These are phyloP conservation scores for Aspergillus heteromorphus DNA, from an alignment of 495 filamentous ascomycete genomes.

Conservation along the genomic window DNA sequence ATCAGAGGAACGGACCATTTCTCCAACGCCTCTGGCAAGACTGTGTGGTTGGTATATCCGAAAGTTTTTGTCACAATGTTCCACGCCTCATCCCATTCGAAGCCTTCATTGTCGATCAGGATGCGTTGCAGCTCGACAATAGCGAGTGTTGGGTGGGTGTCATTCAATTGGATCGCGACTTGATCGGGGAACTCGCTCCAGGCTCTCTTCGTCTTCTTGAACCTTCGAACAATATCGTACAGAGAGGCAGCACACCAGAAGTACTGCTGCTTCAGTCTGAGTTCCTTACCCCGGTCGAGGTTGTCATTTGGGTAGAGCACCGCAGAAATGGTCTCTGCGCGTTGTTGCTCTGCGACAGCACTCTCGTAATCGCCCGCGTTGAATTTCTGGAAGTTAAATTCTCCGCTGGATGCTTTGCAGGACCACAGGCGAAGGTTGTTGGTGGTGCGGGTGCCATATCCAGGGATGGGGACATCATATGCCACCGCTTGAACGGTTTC, in stretches of 20 bases:
- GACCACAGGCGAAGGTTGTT: conserved; percentile 98
- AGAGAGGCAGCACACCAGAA: conserved; percentile 99
- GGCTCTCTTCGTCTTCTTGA: conserved; percentile 90
- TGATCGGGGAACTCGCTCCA: conserved; percentile 94
- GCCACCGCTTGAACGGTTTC: conserved; percentile 91
- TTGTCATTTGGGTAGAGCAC: conserved; percentile 98
- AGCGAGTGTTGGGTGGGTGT: conserved; percentile 94
- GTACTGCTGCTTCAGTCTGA: conserved; percentile 97
- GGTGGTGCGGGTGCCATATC: conserved; percentile 80
- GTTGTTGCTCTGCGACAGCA: conserved; percentile 92
- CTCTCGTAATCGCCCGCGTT: conserved; percentile 97
- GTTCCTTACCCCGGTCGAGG: conserved; percentile 91
- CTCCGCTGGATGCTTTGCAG: conserved; percentile 91
- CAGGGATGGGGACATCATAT: conserved; percentile 92
- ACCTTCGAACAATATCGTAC: conserved; percentile 90
- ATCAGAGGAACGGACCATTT: conserved; percentile 96
- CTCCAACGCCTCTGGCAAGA: conserved; percentile 92
- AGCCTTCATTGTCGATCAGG: conserved; percentile 78
- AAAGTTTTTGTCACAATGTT: conserved; percentile 71
- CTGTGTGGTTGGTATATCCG: conserved; percentile 97
- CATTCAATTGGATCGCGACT: conserved; percentile 95
- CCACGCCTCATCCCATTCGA: conserved; percentile 95
- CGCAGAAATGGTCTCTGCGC: conserved; percentile 94
- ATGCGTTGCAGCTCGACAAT: conserved; percentile 95
- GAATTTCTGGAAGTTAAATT: conserved; percentile 99